These are phyloP conservation scores for Atkinsonella texensis DNA, from an alignment of 2,329 filamentous ascomycete genomes.

Conservation along the genomic window DNA sequence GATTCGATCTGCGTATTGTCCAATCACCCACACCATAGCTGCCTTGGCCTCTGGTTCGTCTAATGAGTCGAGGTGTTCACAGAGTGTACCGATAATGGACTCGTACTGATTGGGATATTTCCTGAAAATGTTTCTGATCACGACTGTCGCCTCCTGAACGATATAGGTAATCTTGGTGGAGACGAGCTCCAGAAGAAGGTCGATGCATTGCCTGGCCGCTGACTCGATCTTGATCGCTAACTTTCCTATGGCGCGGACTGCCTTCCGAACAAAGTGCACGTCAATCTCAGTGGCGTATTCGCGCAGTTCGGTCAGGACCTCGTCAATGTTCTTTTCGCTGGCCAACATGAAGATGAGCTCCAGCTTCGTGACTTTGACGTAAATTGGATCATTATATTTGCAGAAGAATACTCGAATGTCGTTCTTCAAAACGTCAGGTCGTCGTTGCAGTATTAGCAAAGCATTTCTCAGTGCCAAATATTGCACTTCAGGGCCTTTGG, in stretches of 20 bases:
- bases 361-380: slow-evolving; percentile 97
- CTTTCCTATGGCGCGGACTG: slow-evolving; percentile 93
- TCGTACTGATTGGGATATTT: slow-evolving; percentile 99
- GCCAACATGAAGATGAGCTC: slow-evolving; percentile 99
- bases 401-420: slow-evolving; percentile 99
- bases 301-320: slow-evolving; percentile 84
- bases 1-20: slow-evolving; percentile 92
- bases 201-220: slow-evolving; percentile 81
- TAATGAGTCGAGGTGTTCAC: slow-evolving; percentile 89
- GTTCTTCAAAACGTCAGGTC: slow-evolving; percentile 86
- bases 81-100: slow-evolving; percentile 89
- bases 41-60: slow-evolving; percentile 98
- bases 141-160: slow-evolving; percentile 95
- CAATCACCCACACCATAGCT: slow-evolving; percentile 99
- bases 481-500: slow-evolving; percentile 96
- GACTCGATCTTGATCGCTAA: slow-evolving; percentile 98
- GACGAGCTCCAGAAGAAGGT: slow-evolving; percentile 81
- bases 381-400: slow-evolving; percentile 99
- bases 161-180: slow-evolving; percentile 98
- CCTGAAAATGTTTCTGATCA: slow-evolving; percentile 97
- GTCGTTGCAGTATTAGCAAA: slow-evolving; percentile 79
- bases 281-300: slow-evolving; percentile 99
- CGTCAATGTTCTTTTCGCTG: slow-evolving; percentile 86
- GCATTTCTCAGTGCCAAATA: slow-evolving; percentile 92
- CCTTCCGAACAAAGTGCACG: slow-evolving; percentile 96